phyloP scores from a whole-genome alignment of 257 asterid species.

The Petunia secreta region DNA sequence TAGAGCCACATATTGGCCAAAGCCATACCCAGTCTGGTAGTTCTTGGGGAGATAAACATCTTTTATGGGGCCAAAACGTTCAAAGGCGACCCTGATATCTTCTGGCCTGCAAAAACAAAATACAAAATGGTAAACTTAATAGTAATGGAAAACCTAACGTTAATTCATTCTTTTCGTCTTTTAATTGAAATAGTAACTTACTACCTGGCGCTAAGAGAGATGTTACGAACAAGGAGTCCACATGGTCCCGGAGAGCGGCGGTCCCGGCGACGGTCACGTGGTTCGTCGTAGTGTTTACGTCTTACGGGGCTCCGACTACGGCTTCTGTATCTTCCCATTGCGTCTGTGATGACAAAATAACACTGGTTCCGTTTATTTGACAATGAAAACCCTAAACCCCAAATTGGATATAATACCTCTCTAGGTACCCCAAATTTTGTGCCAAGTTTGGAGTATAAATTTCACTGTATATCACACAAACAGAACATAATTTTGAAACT shows the following conservation, averaged over 20 bases:
- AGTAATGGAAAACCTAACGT: not conserved
- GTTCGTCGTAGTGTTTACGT: slow-evolving; percentile 78
- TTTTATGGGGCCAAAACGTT: slow-evolving; percentile 83
- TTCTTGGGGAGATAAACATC: slow-evolving; percentile 90
- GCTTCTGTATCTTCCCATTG: slow-evolving; percentile 68
- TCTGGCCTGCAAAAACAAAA: slow-evolving; percentile 69
- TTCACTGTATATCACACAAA: too few relatives aligned
- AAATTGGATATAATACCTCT: not conserved
- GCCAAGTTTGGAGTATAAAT: too few relatives aligned
- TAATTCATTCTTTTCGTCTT: too few relatives aligned
- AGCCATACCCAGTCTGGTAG: slow-evolving; percentile 75
- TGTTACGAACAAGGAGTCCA: slow-evolving; percentile 95
- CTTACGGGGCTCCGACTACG: slow-evolving; percentile 61
- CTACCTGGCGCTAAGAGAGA: slow-evolving; percentile 81
- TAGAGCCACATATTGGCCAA: not conserved
- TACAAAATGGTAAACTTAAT: not conserved
- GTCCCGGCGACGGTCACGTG: slow-evolving; percentile 66
- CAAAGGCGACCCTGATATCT: slow-evolving; percentile 84
- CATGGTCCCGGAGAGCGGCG: slow-evolving; percentile 85
- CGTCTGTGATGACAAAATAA: not conserved
- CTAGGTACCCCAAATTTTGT: too few relatives aligned
- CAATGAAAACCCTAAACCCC: slow-evolving; percentile 27
- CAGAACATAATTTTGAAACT: too few relatives aligned
- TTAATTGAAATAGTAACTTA: too few relatives aligned
- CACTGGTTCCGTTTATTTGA: not conserved